Percentiles rank a stretch among this genome's conserved stretches.
Evolutionary conservation across 768 basidiomycete species (phyloP).

Genomic region (Naganishia friedmannii): DNA sequence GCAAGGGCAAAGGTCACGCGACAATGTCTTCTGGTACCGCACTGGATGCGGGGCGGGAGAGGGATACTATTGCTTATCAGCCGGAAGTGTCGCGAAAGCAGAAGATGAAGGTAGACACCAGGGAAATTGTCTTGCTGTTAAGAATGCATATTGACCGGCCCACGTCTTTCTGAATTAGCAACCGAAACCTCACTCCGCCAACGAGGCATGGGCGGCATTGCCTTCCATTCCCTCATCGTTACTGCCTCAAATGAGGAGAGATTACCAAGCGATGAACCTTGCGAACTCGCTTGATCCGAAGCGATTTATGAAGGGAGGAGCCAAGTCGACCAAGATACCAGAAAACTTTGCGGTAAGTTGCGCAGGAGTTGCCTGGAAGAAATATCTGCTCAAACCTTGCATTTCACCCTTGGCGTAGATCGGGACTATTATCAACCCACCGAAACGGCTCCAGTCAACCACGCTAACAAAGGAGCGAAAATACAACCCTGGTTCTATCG

Average conservation of each 20-base stretch:
- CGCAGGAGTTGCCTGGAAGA: slow-evolving; percentile 35
- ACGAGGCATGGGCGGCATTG: slow-evolving; percentile 44
- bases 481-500: slow-evolving; percentile 47
- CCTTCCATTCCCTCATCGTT: slow-evolving; percentile 42
- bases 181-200: slow-evolving; percentile 19
- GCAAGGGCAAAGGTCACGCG: not conserved
- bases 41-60: not conserved
- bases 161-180: not conserved
- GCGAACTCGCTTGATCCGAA: slow-evolving; percentile 50
- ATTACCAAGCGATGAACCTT: slow-evolving; percentile 49
- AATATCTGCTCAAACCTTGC: not conserved
- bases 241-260: slow-evolving; percentile 49
- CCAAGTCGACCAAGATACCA: slow-evolving; percentile 38
- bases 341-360: slow-evolving; percentile 49
- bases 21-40: not conserved
- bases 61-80: slow-evolving; percentile 12
- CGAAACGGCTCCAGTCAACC: slow-evolving; percentile 44
- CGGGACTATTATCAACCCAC: slow-evolving; percentile 46
- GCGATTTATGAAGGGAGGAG: slow-evolving; percentile 50
- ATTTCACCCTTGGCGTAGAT: slow-evolving; percentile 34
- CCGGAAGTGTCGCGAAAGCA: slow-evolving; percentile 12
- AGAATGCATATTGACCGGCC: not conserved
- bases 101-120: not conserved
- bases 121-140: no score
- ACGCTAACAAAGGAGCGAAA: slow-evolving; percentile 40